These are phyloP conservation scores for Cladosporium sp. DNA, from an alignment of 2,329 filamentous ascomycete species.

Conservation along the genomic window DNA sequence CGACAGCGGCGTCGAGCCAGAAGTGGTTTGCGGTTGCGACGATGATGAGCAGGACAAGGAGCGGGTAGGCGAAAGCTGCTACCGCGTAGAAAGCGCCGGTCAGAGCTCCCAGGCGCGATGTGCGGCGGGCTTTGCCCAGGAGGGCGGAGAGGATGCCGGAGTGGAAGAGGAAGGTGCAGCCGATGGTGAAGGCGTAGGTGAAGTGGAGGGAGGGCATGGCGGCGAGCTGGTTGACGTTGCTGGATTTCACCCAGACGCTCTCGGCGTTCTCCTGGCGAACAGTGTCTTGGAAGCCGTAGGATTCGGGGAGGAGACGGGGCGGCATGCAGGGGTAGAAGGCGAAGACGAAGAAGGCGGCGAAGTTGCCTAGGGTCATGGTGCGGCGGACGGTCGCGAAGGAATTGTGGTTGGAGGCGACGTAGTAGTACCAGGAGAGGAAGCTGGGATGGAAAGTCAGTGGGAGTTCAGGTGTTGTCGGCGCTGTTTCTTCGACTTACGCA, in stretches of 20 bases:
- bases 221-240: constrained; percentile 43
- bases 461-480: constrained; percentile 9
- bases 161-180: constrained; percentile 50
- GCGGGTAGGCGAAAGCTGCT: constrained; percentile 39
- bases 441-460: constrained; percentile 30
- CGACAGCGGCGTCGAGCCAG: constrained; percentile 51
- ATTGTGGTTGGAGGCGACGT: constrained; percentile 48
- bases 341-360: constrained; percentile 50
- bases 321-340: constrained; percentile 52
- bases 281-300: constrained; percentile 44
- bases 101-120: constrained; percentile 17
- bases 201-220: constrained; percentile 51
- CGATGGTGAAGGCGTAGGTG: constrained; percentile 50
- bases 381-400: constrained; percentile 42
- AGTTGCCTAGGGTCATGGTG: constrained; percentile 49
- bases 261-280: constrained; percentile 44
- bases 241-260: constrained; percentile 43
- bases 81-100: constrained; percentile 38
- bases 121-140: constrained; percentile 34
- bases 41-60: constrained; percentile 47
- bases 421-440: constrained; percentile 62
- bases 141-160: constrained; percentile 40
- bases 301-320: constrained; percentile 41
- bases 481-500: constrained; percentile 38
- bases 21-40: constrained; percentile 61